Evolutionary conservation across 2,329 filamentous ascomycete species (phyloP), one percentile per base, ranked within the genome.

Genomic region (Cercospora beticola): DNA sequence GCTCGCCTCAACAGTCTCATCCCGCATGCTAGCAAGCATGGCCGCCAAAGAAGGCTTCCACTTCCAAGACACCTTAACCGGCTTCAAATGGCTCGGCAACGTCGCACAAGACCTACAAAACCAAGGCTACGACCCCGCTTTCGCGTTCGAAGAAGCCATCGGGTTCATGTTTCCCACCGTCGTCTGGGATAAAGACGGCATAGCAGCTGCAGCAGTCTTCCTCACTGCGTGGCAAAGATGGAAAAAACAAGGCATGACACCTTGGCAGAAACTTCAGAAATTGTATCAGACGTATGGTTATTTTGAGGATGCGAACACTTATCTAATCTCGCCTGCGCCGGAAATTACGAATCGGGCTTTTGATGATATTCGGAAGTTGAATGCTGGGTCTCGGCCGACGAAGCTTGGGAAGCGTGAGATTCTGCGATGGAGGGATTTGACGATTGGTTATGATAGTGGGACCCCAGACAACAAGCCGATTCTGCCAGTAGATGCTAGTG

Each of bases 71-170:
- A 89, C 88, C 0, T 78, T 90, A 31, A 90, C 88, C 0, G 88
- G 88, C 1, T 90, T 90, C 80, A 90, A 90, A 76, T 90, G 88
- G 88, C 84, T 90, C 70, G 88, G 87, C 2, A 89, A 89, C 70
- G 82, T 85, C 57, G 86, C 87, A 1, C 82, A 84, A 18, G 79
- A 84, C n/a, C 81, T 89, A 1, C 80, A 83, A 65, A 73, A 76
- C 2, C 74, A 80, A 65, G 86, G 85, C 26, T 86, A 85, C 71
- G 79, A 83, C 23, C 83, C 86, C 0, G 79, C 83, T 0, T 89
- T 85, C 73, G 87, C 87, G 1, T 90, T 87, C 71, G 88, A 90
- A 77, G 88, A 90, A 78, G 88, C 88, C 7, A 83, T 90, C 23
- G 88, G 88, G 0, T 90, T 89, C 76, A 90, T 90, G 88, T 88